Conservation (phyloP, 1,284 basidiomycete species). For the Fomitiporia mediterranea region DNA sequence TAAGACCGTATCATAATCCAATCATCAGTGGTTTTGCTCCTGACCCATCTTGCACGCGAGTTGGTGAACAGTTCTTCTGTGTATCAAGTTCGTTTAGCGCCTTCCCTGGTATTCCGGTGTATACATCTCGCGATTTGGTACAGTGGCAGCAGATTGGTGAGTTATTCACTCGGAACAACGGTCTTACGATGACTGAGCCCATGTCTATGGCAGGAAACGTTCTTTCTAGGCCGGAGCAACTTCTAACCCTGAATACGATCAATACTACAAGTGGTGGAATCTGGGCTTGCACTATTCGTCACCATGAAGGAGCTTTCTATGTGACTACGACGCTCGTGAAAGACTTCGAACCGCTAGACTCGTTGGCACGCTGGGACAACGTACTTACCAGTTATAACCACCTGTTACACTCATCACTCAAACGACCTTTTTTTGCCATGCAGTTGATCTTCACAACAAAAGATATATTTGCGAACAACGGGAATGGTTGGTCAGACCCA, state of each 20-base stretch:
- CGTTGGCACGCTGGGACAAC: slow-evolving; percentile 33
- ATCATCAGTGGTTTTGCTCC: slow-evolving; percentile 19
- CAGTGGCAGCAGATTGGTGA: slow-evolving; percentile 27
- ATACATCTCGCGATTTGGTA: slow-evolving; percentile 24
- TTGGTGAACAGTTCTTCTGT: slow-evolving; percentile 18
- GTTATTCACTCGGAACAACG: too few relatives aligned
- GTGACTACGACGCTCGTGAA: slow-evolving; percentile 33
- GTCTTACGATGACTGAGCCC: background rate
- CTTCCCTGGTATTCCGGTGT: slow-evolving; percentile 27
- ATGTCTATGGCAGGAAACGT: slow-evolving; percentile 22
- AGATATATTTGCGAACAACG: slow-evolving; percentile 33
- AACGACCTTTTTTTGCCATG: background rate
- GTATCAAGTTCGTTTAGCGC: slow-evolving; percentile 26
- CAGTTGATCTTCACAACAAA: slow-evolving; percentile 38
- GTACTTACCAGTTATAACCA: slow-evolving; percentile 17
- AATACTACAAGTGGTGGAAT: slow-evolving; percentile 26
- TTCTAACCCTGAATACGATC: slow-evolving; percentile 24
- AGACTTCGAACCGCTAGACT: slow-evolving; percentile 27
- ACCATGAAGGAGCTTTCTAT: slow-evolving; percentile 27
- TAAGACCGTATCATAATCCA: slow-evolving; percentile 15
- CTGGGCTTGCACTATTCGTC: slow-evolving; percentile 25
- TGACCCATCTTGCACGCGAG: slow-evolving; percentile 18
- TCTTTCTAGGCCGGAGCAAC: slow-evolving; percentile 23
- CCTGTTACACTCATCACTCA: background rate
- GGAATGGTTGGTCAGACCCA: slow-evolving; percentile 38